Percentiles rank a stretch among this genome's conserved stretches.
phyloP scores from a whole-genome alignment of 768 basidiomycete species.

The Podaxis sp. region DNA sequence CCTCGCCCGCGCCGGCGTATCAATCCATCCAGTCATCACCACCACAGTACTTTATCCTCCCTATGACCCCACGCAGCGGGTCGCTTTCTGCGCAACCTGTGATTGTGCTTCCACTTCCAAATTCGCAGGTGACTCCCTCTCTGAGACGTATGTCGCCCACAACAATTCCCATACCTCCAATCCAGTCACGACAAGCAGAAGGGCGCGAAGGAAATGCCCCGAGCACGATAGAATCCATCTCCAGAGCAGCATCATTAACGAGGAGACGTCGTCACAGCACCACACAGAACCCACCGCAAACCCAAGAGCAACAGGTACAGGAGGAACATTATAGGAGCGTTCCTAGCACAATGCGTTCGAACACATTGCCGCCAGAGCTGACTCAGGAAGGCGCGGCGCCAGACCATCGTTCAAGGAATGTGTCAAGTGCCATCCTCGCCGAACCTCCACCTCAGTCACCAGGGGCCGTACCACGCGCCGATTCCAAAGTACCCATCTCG shows the following conservation, averaged over 20 bases:
- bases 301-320: background rate
- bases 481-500: background rate
- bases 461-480: background rate
- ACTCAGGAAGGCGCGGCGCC: background rate
- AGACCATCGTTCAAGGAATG: background rate
- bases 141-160: background rate
- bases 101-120: background rate
- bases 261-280: background rate
- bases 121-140: background rate
- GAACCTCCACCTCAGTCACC: no score
- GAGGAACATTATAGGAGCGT: background rate
- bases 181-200: background rate
- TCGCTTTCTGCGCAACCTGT: background rate
- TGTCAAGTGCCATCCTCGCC: background rate
- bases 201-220: background rate
- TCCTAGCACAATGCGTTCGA: background rate
- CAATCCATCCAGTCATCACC: background rate
- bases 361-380: background rate
- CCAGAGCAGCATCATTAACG: background rate
- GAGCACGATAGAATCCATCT: background rate
- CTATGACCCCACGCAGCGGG: background rate
- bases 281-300: background rate
- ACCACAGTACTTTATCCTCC: background rate
- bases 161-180: background rate
- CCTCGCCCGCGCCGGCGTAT: background rate